Percentiles rank a stretch among this genome's conserved stretches.
These are phyloP conservation scores for Gloeopeniophorella convolvens DNA, from an alignment of 768 basidiomycete genomes.

Conservation along the genomic window DNA sequence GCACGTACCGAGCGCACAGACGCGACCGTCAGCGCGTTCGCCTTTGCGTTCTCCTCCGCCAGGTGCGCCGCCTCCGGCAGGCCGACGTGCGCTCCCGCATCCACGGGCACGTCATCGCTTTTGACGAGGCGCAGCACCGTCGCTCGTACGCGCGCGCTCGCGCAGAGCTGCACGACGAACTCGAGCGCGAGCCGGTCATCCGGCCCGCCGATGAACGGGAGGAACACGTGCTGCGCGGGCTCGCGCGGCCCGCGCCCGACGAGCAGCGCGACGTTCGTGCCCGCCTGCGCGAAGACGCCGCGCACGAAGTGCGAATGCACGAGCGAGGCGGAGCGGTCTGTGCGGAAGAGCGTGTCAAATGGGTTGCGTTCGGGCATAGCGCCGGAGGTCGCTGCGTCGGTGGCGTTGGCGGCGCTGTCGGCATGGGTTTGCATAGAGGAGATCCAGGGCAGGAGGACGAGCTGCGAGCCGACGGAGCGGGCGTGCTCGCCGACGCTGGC, in stretches of 20 bases:
- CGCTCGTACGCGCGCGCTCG: constrained; percentile 58
- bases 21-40: constrained; percentile 35
- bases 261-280: constrained; percentile 75
- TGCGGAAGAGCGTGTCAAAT: constrained; percentile 61
- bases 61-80: constrained; percentile 24
- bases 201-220: constrained; percentile 92
- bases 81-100: constrained; percentile 1
- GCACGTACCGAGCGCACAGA: constrained; percentile 36
- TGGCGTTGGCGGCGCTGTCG: constrained; percentile 7
- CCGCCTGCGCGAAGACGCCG: constrained; percentile 63
- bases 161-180: constrained; percentile 79
- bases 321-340: constrained; percentile 41
- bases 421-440: constrained; percentile 29
- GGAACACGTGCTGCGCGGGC: constrained; percentile 56
- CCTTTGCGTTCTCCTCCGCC: constrained; percentile 19
- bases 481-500: constrained; percentile 66
- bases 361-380: constrained; percentile 40
- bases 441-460: constrained; percentile 82
- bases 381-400: constrained; percentile 17
- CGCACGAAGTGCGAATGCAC: constrained; percentile 83
- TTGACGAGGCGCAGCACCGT: constrained; percentile 67
- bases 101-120: constrained; percentile 30
- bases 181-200: constrained; percentile 86
- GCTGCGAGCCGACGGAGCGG: constrained; percentile 47
- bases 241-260: constrained; percentile 54